Conservation (phyloP, 2,329 filamentous ascomycete genomes). For the Penicillium sp. region DNA sequence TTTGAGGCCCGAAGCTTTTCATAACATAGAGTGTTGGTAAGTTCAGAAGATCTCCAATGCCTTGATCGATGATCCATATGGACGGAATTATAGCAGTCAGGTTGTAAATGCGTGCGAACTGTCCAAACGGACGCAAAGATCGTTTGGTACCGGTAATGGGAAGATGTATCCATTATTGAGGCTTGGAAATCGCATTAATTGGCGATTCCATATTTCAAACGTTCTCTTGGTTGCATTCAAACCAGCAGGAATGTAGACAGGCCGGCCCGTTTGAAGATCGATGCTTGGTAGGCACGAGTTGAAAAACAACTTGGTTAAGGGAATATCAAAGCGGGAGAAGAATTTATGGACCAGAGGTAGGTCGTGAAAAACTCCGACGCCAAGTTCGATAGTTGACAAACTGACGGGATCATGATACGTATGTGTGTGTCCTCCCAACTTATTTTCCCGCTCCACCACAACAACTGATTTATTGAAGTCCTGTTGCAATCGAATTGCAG, state of each 20-base stretch:
- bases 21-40: neutral
- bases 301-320: neutral
- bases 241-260: neutral
- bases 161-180: slow-evolving; percentile 1
- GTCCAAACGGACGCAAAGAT: neutral
- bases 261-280: neutral
- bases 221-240: neutral
- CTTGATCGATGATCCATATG: slow-evolving; percentile 5
- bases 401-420: neutral
- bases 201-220: neutral
- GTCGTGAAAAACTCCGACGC: slow-evolving; percentile 5
- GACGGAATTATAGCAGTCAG: neutral
- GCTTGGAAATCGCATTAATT: neutral
- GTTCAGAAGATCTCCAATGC: neutral
- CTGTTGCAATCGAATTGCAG: slow-evolving; percentile 1
- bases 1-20: neutral
- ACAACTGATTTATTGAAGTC: neutral
- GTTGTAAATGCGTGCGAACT: neutral
- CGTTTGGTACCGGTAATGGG: neutral
- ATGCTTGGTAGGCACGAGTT: neutral
- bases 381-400: neutral
- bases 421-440: neutral
- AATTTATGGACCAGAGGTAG: neutral
- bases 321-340: neutral
- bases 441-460: neutral